Evolutionary conservation across 2,329 filamentous ascomycete species (phyloP).

Genomic region (Tolypocladium album): DNA sequence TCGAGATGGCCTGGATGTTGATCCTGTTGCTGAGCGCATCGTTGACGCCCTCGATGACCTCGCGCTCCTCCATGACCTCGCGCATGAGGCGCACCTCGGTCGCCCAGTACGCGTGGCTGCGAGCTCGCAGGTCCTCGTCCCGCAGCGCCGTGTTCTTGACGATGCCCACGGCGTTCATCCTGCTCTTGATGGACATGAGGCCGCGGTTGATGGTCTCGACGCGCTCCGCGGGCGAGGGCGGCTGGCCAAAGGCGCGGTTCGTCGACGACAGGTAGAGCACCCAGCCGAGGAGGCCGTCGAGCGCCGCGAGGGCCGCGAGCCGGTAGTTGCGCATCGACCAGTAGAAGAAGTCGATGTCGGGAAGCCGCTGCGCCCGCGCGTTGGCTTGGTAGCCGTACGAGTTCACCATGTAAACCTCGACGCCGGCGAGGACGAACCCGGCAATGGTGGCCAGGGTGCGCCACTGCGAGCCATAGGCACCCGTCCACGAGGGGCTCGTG

Average conservation of each 20-base stretch:
- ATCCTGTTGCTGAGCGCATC: conserved; percentile 54
- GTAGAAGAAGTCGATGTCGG: conserved; percentile 59
- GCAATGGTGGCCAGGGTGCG: conserved; percentile 57
- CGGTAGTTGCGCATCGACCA: conserved; percentile 59
- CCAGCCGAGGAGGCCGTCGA: conserved; percentile 54
- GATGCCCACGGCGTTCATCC: conserved; percentile 62
- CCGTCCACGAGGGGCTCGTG: conserved; percentile 59
- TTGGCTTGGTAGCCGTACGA: conserved; percentile 58
- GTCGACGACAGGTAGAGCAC: conserved; percentile 70
- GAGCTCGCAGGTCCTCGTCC: conserved; percentile 58
- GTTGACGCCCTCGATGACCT: conserved; percentile 61
- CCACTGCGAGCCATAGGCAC: conserved; percentile 55
- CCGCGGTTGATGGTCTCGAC: conserved; percentile 47
- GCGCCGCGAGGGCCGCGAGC: conserved; percentile 48
- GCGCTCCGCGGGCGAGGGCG: conserved; percentile 52
- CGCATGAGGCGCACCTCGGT: conserved; percentile 64
- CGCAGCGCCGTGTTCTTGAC: conserved; percentile 70
- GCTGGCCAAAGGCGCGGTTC: conserved; percentile 61
- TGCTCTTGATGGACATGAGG: conserved; percentile 51
- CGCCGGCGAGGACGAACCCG: conserved; percentile 43
- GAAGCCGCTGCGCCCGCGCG: conserved; percentile 46
- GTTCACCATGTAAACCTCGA: conserved; percentile 56
- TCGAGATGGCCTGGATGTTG: conserved; percentile 48
- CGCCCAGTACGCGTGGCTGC: conserved; percentile 66
- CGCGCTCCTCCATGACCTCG: conserved; percentile 68